Percentiles rank a stretch among this genome's conserved stretches.
Evolutionary conservation across 2,329 filamentous ascomycete species (phyloP).

Genomic region (Emergomyces orientalis): DNA sequence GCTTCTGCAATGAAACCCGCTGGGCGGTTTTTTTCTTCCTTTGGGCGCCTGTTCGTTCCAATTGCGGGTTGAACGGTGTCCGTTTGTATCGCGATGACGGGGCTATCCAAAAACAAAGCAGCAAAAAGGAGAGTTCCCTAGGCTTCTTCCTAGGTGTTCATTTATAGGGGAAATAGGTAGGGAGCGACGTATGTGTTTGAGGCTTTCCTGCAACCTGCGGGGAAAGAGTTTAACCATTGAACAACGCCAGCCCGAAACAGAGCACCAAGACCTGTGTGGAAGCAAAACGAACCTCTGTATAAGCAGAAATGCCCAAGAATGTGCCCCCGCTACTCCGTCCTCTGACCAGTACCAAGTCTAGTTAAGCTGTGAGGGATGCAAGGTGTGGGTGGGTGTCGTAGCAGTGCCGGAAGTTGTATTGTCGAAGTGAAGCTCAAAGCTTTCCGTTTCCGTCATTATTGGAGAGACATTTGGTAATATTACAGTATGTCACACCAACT

Average conservation of each 20-base stretch:
- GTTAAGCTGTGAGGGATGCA: not conserved
- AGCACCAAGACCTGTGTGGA: not conserved
- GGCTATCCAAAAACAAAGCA: slow-evolving; percentile 3
- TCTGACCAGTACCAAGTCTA: not conserved
- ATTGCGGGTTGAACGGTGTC: not conserved
- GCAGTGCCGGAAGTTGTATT: not conserved
- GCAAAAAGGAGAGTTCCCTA: not conserved
- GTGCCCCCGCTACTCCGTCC: not conserved
- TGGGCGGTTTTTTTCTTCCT: too few relatives aligned
- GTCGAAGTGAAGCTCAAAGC: slow-evolving; percentile 2
- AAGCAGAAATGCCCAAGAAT: not conserved
- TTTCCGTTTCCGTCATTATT: slow-evolving; percentile 1
- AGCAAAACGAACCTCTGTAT: not conserved
- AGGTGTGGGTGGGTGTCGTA: not conserved
- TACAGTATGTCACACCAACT: not conserved
- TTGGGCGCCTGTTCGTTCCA: not conserved
- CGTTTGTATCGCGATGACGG: not conserved
- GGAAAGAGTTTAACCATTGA: not conserved
- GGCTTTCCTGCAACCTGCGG: not conserved
- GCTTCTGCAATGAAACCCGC: not conserved
- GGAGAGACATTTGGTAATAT: not conserved
- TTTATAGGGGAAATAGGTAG: not conserved
- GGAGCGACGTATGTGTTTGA: not conserved
- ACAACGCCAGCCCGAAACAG: not conserved
- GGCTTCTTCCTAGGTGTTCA: not conserved